Evolutionary conservation across 352 stramenopile species (phyloP).

Genomic region (Pythium scleroteichum): DNA sequence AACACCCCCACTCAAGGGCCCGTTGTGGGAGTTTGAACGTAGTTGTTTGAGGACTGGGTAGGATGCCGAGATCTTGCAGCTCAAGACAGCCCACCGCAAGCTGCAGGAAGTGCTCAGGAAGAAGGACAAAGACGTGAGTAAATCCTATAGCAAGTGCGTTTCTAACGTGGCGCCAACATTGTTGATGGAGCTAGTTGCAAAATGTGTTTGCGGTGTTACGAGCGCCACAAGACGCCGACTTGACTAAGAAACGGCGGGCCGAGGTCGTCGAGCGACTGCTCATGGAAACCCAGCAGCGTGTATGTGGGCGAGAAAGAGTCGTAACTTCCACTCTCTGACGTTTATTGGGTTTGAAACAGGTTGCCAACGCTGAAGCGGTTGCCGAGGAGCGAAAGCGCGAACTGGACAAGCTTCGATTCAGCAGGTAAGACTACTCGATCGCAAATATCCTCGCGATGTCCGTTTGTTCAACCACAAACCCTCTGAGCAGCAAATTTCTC

Average conservation of each 20-base stretch:
- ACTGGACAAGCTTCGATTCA: conserved; percentile 53
- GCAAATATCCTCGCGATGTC: background rate
- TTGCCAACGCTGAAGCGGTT: conserved; percentile 48
- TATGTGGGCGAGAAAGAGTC: conserved; percentile 13
- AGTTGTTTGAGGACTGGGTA: conserved; percentile 11
- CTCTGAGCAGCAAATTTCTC: conserved; percentile 58
- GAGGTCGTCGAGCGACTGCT: conserved; percentile 65
- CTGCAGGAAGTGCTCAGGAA: conserved; percentile 60
- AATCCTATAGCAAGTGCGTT: background rate
- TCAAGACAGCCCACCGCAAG: conserved; percentile 57
- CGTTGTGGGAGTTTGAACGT: background rate
- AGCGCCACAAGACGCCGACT: conserved; percentile 58
- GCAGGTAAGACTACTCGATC: conserved; percentile 35
- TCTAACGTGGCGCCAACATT: too few relatives aligned
- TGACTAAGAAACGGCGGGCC: conserved; percentile 59
- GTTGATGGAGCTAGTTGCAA: too few relatives aligned
- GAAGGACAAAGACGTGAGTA: conserved; percentile 64
- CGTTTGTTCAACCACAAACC: background rate
- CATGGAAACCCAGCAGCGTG: conserved; percentile 55
- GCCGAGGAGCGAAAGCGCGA: conserved; percentile 58
- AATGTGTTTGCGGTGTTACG: conserved; percentile 56
- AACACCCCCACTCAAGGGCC: background rate
- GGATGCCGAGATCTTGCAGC: conserved; percentile 56
- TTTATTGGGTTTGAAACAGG: conserved; percentile 32
- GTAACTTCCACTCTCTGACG: background rate